phyloP scores from a whole-genome alignment of 2,329 filamentous ascomycete species.

The Acrocalymma vagum region DNA sequence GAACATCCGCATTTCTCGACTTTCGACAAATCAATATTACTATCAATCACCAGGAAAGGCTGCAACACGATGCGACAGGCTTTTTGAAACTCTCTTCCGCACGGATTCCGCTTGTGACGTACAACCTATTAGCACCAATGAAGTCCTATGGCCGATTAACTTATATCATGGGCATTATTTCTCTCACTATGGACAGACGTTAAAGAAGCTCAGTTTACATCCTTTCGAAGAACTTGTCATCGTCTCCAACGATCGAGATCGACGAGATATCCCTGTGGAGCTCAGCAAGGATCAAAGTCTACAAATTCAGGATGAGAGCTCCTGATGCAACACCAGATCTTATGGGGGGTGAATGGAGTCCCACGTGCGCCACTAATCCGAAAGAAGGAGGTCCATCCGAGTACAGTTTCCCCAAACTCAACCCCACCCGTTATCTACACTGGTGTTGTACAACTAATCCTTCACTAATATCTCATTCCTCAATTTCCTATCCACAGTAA shows the following conservation, averaged over 20 bases:
- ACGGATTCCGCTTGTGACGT: constrained; percentile 23
- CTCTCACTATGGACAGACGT: constrained; percentile 16
- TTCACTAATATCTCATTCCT: too few relatives aligned
- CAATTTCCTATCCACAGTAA: not conserved
- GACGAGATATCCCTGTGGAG: constrained; percentile 20
- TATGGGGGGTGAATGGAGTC: too few relatives aligned
- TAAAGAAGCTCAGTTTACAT: constrained; percentile 19
- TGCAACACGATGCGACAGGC: constrained; percentile 15
- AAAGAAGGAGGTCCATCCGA: constrained; percentile 10
- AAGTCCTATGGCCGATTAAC: constrained; percentile 22
- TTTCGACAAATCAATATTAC: constrained; percentile 20
- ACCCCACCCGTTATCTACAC: too few relatives aligned
- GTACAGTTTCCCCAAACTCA: too few relatives aligned
- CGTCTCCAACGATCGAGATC: constrained; percentile 8
- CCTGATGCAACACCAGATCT: too few relatives aligned
- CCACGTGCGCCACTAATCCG: constrained; percentile 9
- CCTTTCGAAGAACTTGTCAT: constrained; percentile 8
- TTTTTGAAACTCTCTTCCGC: constrained; percentile 20
- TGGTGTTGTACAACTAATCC: too few relatives aligned
- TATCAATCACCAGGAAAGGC: constrained; percentile 13
- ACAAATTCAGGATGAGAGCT: constrained; percentile 18
- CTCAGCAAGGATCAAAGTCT: constrained; percentile 20
- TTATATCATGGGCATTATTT: constrained; percentile 19
- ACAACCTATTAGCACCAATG: constrained; percentile 23
- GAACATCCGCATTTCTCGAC: constrained; percentile 16